These are phyloP conservation scores for Chaetoceros muelleri DNA, from an alignment of 108 stramenopile genomes.

Conservation along the genomic window DNA sequence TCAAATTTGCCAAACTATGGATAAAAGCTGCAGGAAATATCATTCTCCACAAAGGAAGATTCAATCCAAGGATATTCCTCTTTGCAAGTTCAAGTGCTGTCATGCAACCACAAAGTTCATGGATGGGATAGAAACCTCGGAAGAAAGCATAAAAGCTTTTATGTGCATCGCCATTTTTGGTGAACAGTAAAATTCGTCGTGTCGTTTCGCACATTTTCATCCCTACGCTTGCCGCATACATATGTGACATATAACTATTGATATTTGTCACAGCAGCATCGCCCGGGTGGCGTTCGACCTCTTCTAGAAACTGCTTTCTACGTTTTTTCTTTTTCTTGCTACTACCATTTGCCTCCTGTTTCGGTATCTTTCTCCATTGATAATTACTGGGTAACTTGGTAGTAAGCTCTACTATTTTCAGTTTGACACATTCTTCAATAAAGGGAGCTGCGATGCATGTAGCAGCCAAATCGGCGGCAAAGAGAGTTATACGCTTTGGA, in stretches of 20 bases:
- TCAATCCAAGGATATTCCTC: constrained; percentile 69
- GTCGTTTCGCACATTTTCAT: constrained; percentile 63
- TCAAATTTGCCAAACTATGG: constrained; percentile 87
- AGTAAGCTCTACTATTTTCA: constrained; percentile 55
- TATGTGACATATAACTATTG: constrained; percentile 67
- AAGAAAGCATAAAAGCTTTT: constrained; percentile 70
- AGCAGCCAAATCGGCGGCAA: constrained; percentile 71
- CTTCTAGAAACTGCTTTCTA: constrained; percentile 17
- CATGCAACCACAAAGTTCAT: constrained; percentile 90
- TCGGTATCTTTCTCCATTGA: constrained; percentile 24
- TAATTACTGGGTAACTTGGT: constrained; percentile 55
- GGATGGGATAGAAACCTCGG: constrained; percentile 88
- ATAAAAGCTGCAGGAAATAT: constrained; percentile 71
- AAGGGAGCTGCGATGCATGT: constrained; percentile 72
- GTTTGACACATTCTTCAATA: constrained; percentile 79
- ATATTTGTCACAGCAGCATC: constrained; percentile 54
- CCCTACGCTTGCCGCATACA: constrained; percentile 72
- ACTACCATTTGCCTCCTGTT: constrained; percentile 5
- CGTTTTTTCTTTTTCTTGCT: constrained; percentile 31
- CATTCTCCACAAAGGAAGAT: constrained; percentile 59
- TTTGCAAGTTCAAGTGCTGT: constrained; percentile 84
- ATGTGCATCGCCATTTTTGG: constrained; percentile 44
- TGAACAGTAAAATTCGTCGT: constrained; percentile 81
- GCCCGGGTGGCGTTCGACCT: constrained; percentile 10
- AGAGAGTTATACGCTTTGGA: constrained; percentile 75